phyloP scores from a whole-genome alignment of 768 basidiomycete species.

The Xerocomus potaroensis region DNA sequence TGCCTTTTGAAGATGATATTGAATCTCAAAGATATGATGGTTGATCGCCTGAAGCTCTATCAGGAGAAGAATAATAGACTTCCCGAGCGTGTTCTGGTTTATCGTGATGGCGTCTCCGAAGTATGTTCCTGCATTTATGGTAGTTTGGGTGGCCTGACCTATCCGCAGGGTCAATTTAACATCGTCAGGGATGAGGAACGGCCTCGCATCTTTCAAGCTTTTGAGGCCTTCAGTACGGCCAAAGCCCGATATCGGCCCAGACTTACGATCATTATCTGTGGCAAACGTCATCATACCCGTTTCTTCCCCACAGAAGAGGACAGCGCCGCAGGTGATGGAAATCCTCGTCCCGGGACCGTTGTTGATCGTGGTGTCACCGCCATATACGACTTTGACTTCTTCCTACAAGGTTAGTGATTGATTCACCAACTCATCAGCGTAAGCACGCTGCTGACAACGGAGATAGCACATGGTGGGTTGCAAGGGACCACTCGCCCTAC shows the following conservation, averaged over 20 bases:
- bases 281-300: constrained; percentile 55
- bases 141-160: constrained; percentile 10
- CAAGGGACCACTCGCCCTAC: constrained; percentile 49
- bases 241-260: constrained; percentile 40
- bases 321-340: constrained; percentile 43
- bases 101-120: constrained; percentile 77
- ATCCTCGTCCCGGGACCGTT: constrained; percentile 50
- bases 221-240: constrained; percentile 35
- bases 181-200: constrained; percentile 42
- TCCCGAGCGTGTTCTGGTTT: constrained; percentile 48
- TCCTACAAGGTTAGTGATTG: constrained; percentile 40
- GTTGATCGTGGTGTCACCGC: constrained; percentile 54
- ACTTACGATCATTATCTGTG: constrained; percentile 51
- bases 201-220: constrained; percentile 41
- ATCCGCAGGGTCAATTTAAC: constrained; percentile 43
- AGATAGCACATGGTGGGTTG: constrained; percentile 40
- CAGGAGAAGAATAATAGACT: constrained; percentile 33
- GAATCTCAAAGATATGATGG: constrained; percentile 46
- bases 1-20: constrained; percentile 41
- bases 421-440: neutral
- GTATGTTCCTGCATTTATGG: constrained; percentile 30
- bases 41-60: constrained; percentile 42
- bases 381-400: constrained; percentile 54
- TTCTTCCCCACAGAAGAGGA: constrained; percentile 48
- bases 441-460: constrained; percentile 1